Evolutionary conservation across 352 stramenopile genomes (phyloP).

Genomic region (Phytophthora tubulina): DNA sequence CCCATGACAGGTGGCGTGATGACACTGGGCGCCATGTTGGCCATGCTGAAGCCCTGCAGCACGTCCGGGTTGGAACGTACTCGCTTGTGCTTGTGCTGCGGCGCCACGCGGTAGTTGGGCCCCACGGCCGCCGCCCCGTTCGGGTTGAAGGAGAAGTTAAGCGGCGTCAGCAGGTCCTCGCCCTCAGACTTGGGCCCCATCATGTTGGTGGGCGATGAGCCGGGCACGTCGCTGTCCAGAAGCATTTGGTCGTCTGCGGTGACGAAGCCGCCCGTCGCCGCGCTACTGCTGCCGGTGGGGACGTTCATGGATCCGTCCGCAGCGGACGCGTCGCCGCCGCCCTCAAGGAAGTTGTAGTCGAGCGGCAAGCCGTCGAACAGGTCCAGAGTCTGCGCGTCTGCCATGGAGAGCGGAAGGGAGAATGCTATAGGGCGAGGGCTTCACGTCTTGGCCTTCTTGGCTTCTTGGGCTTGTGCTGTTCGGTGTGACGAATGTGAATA

Average conservation of each 20-base stretch:
- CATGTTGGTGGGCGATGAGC: slow-evolving; percentile 42
- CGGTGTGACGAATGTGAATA: slow-evolving; percentile 20
- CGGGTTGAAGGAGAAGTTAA: slow-evolving; percentile 51
- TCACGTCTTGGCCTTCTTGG: slow-evolving; percentile 21
- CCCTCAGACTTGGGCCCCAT: slow-evolving; percentile 46
- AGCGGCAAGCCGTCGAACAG: slow-evolving; percentile 62
- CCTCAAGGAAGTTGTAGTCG: slow-evolving; percentile 63
- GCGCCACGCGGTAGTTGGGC: slow-evolving; percentile 49
- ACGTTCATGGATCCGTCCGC: slow-evolving; percentile 6
- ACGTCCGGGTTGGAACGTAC: slow-evolving; percentile 70
- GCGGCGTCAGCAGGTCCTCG: slow-evolving; percentile 56
- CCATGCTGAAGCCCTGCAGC: slow-evolving; percentile 50
- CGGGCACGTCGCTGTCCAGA: slow-evolving; percentile 56
- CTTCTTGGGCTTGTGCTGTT: slow-evolving; percentile 7
- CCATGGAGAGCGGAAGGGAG: slow-evolving; percentile 36
- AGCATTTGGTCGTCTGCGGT: slow-evolving; percentile 55
- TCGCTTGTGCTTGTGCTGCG: slow-evolving; percentile 71
- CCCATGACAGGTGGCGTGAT: slow-evolving; percentile 39
- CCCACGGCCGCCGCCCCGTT: slow-evolving; percentile 13
- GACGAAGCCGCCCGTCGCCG: slow-evolving; percentile 19
- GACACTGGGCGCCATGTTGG: slow-evolving; percentile 42
- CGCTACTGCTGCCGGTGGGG: background rate
- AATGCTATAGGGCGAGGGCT: slow-evolving; percentile 27
- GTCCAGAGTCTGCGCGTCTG: slow-evolving; percentile 52
- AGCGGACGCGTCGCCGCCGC: slow-evolving; percentile 3